phyloP scores from a whole-genome alignment of 164 flowering plant species.

The Stephania japonica region DNA sequence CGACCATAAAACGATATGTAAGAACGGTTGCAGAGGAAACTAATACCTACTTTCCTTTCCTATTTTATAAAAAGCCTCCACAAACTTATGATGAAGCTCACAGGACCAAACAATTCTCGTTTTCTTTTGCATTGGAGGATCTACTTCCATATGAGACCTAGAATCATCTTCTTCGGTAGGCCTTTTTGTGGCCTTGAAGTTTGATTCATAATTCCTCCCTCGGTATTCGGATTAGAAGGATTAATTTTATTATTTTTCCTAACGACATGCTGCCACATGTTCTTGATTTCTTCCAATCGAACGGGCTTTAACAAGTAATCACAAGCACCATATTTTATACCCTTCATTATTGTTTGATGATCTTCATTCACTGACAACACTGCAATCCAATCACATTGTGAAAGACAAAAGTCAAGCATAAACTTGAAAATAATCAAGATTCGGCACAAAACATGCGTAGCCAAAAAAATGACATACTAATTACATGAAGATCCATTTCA shows the following conservation, averaged over 20 bases:
- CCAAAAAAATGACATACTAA: conserved; percentile 26
- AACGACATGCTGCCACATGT: conserved; percentile 43
- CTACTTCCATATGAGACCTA: conserved; percentile 8
- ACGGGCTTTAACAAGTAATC: conserved; percentile 37
- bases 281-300: conserved; percentile 27
- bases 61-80: conserved; percentile 21
- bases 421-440: background rate
- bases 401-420: background rate
- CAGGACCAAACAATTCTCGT: conserved; percentile 24
- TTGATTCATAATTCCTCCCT: background rate
- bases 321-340: conserved; percentile 32
- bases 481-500: conserved; percentile 49
- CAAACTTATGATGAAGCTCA: conserved; percentile 25
- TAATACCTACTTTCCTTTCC: conserved; percentile 26
- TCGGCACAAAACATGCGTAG: no score
- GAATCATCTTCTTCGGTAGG: conserved; percentile 9
- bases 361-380: conserved; percentile 31
- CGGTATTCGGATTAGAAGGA: conserved; percentile 2
- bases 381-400: conserved; percentile 4
- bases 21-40: background rate
- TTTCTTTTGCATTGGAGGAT: conserved; percentile 15
- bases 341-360: conserved; percentile 27
- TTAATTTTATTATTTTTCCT: conserved; percentile 20
- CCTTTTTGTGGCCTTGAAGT: conserved; percentile 1
- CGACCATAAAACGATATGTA: background rate